Evolutionary conservation across 257 asterid species (phyloP).

Genomic region (Solanum clarkiae): DNA sequence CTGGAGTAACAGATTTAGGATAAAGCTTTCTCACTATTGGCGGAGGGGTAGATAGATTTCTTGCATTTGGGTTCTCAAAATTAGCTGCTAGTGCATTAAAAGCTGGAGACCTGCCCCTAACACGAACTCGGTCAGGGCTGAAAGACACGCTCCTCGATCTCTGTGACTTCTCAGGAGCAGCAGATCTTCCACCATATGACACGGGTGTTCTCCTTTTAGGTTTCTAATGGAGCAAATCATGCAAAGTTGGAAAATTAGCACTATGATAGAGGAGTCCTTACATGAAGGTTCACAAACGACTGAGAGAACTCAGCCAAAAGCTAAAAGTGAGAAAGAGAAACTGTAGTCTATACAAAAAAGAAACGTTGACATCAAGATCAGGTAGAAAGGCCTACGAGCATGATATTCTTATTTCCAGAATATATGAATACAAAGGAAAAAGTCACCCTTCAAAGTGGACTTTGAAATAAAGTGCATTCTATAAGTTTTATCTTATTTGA

Average conservation of each 20-base stretch:
- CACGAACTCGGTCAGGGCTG: slow-evolving; percentile 98
- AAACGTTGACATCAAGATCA: neutral
- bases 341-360: neutral
- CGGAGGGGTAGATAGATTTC: slow-evolving; percentile 95
- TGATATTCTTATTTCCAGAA: neutral
- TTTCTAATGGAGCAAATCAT: slow-evolving; percentile 35
- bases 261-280: neutral
- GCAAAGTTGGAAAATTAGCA: neutral
- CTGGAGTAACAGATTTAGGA: slow-evolving; percentile 85
- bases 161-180: slow-evolving; percentile 76
- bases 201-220: slow-evolving; percentile 73
- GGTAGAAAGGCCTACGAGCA: neutral
- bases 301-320: neutral
- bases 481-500: neutral
- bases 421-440: neutral
- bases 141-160: slow-evolving; percentile 96
- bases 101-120: slow-evolving; percentile 96
- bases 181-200: slow-evolving; percentile 71
- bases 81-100: slow-evolving; percentile 93
- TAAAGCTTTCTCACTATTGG: slow-evolving; percentile 71
- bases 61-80: slow-evolving; percentile 64
- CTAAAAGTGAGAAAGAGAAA: neutral
- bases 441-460: neutral
- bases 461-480: neutral
- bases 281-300: neutral